These are phyloP conservation scores for Limnomonas spitsbergensis DNA, from an alignment of 139 green algal genomes.

Conservation along the genomic window DNA sequence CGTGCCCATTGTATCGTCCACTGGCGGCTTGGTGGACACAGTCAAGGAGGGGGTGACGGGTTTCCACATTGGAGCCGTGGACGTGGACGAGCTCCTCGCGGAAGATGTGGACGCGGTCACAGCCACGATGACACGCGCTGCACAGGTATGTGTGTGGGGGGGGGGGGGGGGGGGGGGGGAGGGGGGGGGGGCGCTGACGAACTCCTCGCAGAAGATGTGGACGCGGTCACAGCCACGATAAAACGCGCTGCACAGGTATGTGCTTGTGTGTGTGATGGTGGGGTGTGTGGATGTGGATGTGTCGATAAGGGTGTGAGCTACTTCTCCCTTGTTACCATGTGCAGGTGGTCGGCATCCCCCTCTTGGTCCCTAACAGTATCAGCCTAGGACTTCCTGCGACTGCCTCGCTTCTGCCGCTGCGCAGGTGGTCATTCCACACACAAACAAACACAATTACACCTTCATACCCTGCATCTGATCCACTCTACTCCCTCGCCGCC, in stretches of 20 bases:
- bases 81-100: slow-evolving; percentile 13
- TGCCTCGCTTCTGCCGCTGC: too few species aligned
- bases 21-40: slow-evolving; percentile 96
- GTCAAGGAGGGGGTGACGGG: slow-evolving; percentile 96
- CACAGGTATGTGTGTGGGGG: slow-evolving; percentile 6
- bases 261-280: background rate
- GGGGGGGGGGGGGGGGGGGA: too few species aligned
- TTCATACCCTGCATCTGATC: too few species aligned
- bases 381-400: too few species aligned
- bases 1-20: slow-evolving; percentile 92
- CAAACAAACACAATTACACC: too few species aligned
- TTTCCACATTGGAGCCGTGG: slow-evolving; percentile 79
- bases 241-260: slow-evolving; percentile 33
- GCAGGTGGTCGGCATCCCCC: too few species aligned
- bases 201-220: slow-evolving; percentile 55
- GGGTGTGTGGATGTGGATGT: too few species aligned
- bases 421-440: too few species aligned
- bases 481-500: too few species aligned
- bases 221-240: slow-evolving; percentile 72
- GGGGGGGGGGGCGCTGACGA: slow-evolving; percentile 17
- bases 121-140: slow-evolving; percentile 55
- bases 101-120: slow-evolving; percentile 77
- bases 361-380: too few species aligned
- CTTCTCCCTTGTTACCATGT: too few species aligned
- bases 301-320: too few species aligned